These are phyloP conservation scores for Globisporangium canariense DNA, from an alignment of 352 stramenopile species.

Conservation along the genomic window DNA sequence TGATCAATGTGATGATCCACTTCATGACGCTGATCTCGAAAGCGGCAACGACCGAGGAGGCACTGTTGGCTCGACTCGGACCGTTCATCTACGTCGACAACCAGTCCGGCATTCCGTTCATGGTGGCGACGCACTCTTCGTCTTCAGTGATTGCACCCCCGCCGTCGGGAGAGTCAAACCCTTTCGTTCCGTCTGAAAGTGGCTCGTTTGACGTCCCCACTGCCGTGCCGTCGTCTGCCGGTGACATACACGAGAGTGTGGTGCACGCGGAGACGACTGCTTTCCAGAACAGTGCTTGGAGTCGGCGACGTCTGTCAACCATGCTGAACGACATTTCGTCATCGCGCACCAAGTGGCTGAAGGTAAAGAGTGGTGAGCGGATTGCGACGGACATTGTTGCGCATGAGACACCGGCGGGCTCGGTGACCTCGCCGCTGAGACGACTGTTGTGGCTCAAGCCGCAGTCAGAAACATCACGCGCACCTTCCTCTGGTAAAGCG, in stretches of 20 bases:
- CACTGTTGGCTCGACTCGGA: slow-evolving; percentile 47
- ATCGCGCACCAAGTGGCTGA: slow-evolving; percentile 61
- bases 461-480: slow-evolving; percentile 40
- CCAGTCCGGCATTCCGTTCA: slow-evolving; percentile 78
- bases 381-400: slow-evolving; percentile 77
- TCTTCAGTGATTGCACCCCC: slow-evolving; percentile 17
- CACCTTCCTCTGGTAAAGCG: slow-evolving; percentile 45
- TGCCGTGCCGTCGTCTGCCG: slow-evolving; percentile 30
- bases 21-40: slow-evolving; percentile 77
- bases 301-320: slow-evolving; percentile 58
- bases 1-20: slow-evolving; percentile 81
- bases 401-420: slow-evolving; percentile 79
- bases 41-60: slow-evolving; percentile 34
- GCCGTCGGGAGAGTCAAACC: slow-evolving; percentile 14
- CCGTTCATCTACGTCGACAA: slow-evolving; percentile 88
- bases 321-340: slow-evolving; percentile 80
- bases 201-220: slow-evolving; percentile 54
- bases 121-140: slow-evolving; percentile 61
- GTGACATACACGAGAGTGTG: slow-evolving; percentile 39
- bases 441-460: slow-evolving; percentile 77
- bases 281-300: slow-evolving; percentile 56
- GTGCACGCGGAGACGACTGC: slow-evolving; percentile 39
- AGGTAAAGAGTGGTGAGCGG: slow-evolving; percentile 57
- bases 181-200: slow-evolving; percentile 15
- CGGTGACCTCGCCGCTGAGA: slow-evolving; percentile 70